Evolutionary conservation across 768 basidiomycete species (phyloP), one percentile per base, ranked within the genome.

Genomic region (Auricularia heimuer): DNA sequence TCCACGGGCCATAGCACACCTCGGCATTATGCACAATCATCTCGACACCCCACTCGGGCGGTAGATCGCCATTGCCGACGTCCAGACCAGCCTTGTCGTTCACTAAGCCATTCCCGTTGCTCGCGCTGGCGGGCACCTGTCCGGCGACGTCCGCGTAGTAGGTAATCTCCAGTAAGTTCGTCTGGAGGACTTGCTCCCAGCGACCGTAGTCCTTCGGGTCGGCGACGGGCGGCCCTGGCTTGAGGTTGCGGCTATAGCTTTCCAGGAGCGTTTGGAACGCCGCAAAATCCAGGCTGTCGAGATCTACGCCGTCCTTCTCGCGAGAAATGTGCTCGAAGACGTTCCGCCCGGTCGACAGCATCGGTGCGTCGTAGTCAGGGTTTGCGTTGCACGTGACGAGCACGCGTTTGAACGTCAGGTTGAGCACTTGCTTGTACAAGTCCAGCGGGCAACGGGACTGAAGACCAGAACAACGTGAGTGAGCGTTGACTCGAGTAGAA

Each of bases 21-120:
- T 81, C 73, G 0, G 92, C 95, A 18, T 86, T 86, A 65, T 84
- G 78, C n/a, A 98, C 78, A 18, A 87, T 81, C 18, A 98, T 69
- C 71, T 98, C 92, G 33, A 97, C 77, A 2, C 95, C 96, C 92
- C 94, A 98, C 71, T 98, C 92, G 4, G 96, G 96, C 24, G 90
- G 80, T 51, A 88, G 71, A 70, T 91, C 94, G 1, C 92, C 89
- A 71, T 97, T 97, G 2, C 92, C 94, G 62, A 94, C 80, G 67
- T 93, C 88, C 70, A 83, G 47, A 54, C 78, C 65, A 16, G 37
- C 29, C 21, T 65, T 58, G 18, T 63, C 65, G 21, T 21, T 54
- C 35, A 21, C 12, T 12, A 39, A 64, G 29, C 21, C 39, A 11
- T 66, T 51, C 16, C 61, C 39, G 21, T 66, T 51, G 7, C 61